phyloP scores from a whole-genome alignment of 345 rosid genomes.

The Pistacia atlantica region DNA sequence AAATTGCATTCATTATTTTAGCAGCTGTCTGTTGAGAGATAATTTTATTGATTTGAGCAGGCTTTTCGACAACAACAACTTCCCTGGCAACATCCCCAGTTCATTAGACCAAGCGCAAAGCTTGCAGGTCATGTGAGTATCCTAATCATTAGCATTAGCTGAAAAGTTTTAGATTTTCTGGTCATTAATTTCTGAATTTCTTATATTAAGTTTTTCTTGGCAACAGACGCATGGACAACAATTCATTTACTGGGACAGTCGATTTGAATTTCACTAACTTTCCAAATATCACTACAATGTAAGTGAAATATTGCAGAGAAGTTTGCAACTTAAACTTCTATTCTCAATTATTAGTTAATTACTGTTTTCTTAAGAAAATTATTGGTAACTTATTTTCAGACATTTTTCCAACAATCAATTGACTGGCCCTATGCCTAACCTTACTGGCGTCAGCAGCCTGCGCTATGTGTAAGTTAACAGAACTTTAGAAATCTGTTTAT shows the following conservation, averaged over 20 bases:
- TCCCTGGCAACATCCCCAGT: slow-evolving; percentile 47
- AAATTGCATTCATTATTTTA: neutral
- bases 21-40: neutral
- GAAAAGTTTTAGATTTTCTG: neutral
- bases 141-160: slow-evolving; percentile 20
- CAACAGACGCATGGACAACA: slow-evolving; percentile 72
- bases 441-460: slow-evolving; percentile 51
- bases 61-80: slow-evolving; percentile 41
- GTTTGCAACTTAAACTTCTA: neutral
- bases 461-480: slow-evolving; percentile 55
- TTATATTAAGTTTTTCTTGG: slow-evolving; percentile 16
- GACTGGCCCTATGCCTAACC: slow-evolving; percentile 61
- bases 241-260: slow-evolving; percentile 46
- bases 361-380: neutral
- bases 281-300: slow-evolving; percentile 52
- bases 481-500: neutral
- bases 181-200: neutral
- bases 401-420: slow-evolving; percentile 65
- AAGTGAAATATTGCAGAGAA: slow-evolving; percentile 33
- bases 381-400: slow-evolving; percentile 33
- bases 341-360: neutral
- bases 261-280: slow-evolving; percentile 57
- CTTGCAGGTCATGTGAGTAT: slow-evolving; percentile 73
- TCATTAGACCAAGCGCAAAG: slow-evolving; percentile 55
- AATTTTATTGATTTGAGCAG: slow-evolving; percentile 18